These are phyloP conservation scores for Pythium apleroticum DNA, from an alignment of 352 stramenopile species.

Conservation along the genomic window DNA sequence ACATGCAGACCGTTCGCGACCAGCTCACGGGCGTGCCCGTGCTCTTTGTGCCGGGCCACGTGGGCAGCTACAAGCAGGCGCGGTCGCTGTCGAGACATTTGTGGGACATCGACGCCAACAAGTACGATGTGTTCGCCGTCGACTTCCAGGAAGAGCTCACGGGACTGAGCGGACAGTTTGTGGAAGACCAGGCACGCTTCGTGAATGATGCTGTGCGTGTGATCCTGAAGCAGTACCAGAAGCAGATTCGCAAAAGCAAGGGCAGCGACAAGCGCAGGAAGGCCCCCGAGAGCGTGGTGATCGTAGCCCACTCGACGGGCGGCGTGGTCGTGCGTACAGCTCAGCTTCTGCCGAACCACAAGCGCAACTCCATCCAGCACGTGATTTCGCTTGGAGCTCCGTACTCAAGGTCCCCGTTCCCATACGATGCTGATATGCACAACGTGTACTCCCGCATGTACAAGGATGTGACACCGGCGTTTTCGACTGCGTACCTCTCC, in stretches of 20 bases:
- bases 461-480: not conserved
- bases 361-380: constrained; percentile 69
- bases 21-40: constrained; percentile 67
- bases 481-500: constrained; percentile 57
- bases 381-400: constrained; percentile 73
- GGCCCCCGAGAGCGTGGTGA: constrained; percentile 57
- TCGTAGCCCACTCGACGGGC: constrained; percentile 87
- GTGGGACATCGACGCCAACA: constrained; percentile 46
- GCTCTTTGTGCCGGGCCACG: constrained; percentile 79
- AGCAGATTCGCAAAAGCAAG: constrained; percentile 39
- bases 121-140: constrained; percentile 81
- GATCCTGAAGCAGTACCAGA: constrained; percentile 78
- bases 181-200: constrained; percentile 69
- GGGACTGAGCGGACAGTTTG: constrained; percentile 63
- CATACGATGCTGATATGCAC: constrained; percentile 69
- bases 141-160: constrained; percentile 80
- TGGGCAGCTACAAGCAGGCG: constrained; percentile 86
- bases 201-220: constrained; percentile 69
- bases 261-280: constrained; percentile 12
- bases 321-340: constrained; percentile 68
- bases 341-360: constrained; percentile 71
- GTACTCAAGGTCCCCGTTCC: constrained; percentile 51
- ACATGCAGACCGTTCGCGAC: constrained; percentile 57
- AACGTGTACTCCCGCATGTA: constrained; percentile 48
- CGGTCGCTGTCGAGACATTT: constrained; percentile 77